Evolutionary conservation across 2,329 filamentous ascomycete genomes (phyloP).

Genomic region (Cyphellophora attinorum): DNA sequence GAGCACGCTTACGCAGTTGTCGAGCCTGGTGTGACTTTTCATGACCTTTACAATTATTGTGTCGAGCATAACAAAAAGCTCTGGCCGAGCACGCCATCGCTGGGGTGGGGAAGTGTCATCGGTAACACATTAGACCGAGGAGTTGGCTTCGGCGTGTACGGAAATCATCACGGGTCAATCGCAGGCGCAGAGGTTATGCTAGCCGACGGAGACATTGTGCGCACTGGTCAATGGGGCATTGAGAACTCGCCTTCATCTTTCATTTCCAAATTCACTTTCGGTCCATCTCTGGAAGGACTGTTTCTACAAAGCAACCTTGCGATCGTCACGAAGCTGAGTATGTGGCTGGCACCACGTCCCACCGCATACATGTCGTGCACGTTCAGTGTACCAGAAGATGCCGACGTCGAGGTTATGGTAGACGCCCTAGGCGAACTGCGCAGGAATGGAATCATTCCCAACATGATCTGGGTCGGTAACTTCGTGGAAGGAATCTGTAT

Average conservation of each 20-base stretch:
- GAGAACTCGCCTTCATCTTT: slow-evolving; percentile 10
- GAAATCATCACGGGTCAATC: slow-evolving; percentile 36
- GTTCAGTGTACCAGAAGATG: slow-evolving; percentile 22
- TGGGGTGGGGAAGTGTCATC: slow-evolving; percentile 1
- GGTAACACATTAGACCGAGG: slow-evolving; percentile 34
- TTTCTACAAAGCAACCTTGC: slow-evolving; percentile 19
- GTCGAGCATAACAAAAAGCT: neutral
- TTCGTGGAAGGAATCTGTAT: slow-evolving; percentile 12
- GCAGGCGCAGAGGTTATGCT: slow-evolving; percentile 36
- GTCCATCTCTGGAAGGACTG: slow-evolving; percentile 13
- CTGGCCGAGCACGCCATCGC: neutral
- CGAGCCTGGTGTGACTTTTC: slow-evolving; percentile 36
- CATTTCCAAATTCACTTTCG: slow-evolving; percentile 13
- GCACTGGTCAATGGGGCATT: slow-evolving; percentile 31
- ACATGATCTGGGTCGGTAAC: slow-evolving; percentile 12
- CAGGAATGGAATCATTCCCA: slow-evolving; percentile 11
- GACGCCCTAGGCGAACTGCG: slow-evolving; percentile 10
- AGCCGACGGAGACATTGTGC: slow-evolving; percentile 27
- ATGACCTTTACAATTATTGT: slow-evolving; percentile 27
- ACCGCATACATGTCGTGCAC: slow-evolving; percentile 21
- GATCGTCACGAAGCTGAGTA: slow-evolving; percentile 19
- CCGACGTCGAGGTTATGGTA: slow-evolving; percentile 11
- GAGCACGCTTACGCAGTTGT: slow-evolving; percentile 21
- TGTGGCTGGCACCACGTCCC: slow-evolving; percentile 18
- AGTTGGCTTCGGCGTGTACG: slow-evolving; percentile 24